Evolutionary conservation across 2,329 filamentous ascomycete genomes (phyloP), one percentile per base, ranked within the genome.

Genomic region (Pyrenophora seminiperda): DNA sequence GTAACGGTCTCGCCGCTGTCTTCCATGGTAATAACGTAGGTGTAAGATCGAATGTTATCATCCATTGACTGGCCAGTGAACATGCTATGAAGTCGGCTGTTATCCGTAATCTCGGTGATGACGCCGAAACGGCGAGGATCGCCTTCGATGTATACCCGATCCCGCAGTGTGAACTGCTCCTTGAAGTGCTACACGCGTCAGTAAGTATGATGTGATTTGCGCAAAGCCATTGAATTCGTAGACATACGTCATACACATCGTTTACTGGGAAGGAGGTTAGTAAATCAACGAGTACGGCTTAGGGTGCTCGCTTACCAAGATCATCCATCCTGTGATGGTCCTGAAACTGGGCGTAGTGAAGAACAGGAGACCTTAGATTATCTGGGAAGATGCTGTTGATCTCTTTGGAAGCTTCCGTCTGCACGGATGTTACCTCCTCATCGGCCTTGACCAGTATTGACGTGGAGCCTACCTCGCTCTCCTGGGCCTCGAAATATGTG

Each of bases 381-480:
- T 96, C 91, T 14, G 94, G 94, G 63, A 99, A 97, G 30, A 89
- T 85, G 68, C 88, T 90, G 62, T 97, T 91, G 51, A 97, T 91
- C 74, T 96, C 91, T 72, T 87, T 85, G 39, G 91, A 91, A 59
- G 91, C 91, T 62, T 77, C 75, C 47, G 70, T 75, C 77, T 80
- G 67, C 34, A 50, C 54, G 53, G 54, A 55, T 61, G 65, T 70
- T 69, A 71, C 59, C 55, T 58, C 59, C 53, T 64, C 56, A 42
- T 55, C 56, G 49, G 53, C 61, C 49, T 59, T 58, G 52, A 59
- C 53, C 49, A 56, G 58, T 46, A 59, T 51, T 53, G 58, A 59
- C 46, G 53, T 56, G 37, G 49, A 52, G 78, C 86, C 59, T 81
- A 95, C 91, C 84, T 97, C 91, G 76, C 91, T 96, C 73, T 90